phyloP scores from a whole-genome alignment of 257 asterid species.

The Ophiorrhiza pumila region DNA sequence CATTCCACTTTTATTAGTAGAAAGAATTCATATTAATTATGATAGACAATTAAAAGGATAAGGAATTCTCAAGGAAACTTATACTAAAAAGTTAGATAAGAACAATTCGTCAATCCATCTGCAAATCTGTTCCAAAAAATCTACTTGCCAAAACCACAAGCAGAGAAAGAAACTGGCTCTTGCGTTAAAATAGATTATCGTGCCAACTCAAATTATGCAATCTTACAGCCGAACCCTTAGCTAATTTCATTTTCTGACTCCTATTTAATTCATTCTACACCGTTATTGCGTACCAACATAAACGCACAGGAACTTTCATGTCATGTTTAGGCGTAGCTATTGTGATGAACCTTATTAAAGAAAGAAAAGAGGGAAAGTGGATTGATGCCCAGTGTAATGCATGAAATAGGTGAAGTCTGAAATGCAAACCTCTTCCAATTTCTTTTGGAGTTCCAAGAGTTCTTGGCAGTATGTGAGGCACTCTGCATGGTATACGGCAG shows the following conservation, averaged over 20 bases:
- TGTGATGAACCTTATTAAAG: neutral
- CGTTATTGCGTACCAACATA: neutral
- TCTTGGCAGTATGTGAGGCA: slow-evolving; percentile 90
- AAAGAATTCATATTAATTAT: neutral
- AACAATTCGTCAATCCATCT: neutral
- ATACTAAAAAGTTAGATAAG: neutral
- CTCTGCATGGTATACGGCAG: slow-evolving; percentile 87
- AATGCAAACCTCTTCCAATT: slow-evolving; percentile 63
- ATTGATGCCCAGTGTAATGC: neutral
- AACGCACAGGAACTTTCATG: neutral
- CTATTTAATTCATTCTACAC: neutral
- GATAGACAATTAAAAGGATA: neutral
- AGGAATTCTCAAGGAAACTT: neutral
- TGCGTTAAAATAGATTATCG: neutral
- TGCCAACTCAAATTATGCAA: neutral
- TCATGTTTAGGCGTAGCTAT: neutral
- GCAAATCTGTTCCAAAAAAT: too few relatives aligned
- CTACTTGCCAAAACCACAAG: neutral
- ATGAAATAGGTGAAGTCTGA: neutral
- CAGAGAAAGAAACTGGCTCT: neutral
- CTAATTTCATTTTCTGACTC: neutral
- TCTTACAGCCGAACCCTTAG: neutral
- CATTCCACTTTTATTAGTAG: too few relatives aligned
- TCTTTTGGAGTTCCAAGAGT: slow-evolving; percentile 84
- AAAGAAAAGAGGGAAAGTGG: neutral